Evolutionary conservation across 2,329 filamentous ascomycete species (phyloP).

Genomic region (Geoglossum cookeanum): DNA sequence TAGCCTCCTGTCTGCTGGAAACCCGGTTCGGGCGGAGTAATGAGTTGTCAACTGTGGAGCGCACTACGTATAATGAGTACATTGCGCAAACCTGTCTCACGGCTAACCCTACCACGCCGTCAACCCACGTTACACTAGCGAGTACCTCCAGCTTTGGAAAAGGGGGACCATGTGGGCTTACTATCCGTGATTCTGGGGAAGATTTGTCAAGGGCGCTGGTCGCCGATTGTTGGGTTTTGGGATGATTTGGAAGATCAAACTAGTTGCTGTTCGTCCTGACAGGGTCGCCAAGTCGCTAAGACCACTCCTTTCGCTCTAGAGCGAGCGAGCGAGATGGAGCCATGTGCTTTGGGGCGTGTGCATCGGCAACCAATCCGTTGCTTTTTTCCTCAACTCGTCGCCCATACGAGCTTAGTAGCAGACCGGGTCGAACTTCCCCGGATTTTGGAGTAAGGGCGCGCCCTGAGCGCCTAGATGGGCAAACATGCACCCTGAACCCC

Average conservation of each 20-base stretch:
- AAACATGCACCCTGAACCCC: neutral
- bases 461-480: neutral
- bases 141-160: neutral
- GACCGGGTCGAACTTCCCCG: neutral
- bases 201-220: neutral
- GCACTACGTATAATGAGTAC: no score
- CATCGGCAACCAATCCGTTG: neutral
- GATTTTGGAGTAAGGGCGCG: neutral
- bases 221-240: neutral
- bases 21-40: no score
- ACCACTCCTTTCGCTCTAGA: neutral
- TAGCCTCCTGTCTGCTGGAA: neutral
- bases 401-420: neutral
- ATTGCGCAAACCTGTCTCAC: no score
- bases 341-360: neutral
- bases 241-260: neutral
- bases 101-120: neutral
- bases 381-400: neutral
- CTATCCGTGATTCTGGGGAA: neutral
- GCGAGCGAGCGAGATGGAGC: neutral
- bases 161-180: neutral
- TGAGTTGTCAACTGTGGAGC: no score
- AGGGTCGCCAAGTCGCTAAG: neutral
- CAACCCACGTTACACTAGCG: neutral
- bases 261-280: neutral